Conservation (phyloP, 1,284 basidiomycete genomes). For the Malassezia obtusa region DNA sequence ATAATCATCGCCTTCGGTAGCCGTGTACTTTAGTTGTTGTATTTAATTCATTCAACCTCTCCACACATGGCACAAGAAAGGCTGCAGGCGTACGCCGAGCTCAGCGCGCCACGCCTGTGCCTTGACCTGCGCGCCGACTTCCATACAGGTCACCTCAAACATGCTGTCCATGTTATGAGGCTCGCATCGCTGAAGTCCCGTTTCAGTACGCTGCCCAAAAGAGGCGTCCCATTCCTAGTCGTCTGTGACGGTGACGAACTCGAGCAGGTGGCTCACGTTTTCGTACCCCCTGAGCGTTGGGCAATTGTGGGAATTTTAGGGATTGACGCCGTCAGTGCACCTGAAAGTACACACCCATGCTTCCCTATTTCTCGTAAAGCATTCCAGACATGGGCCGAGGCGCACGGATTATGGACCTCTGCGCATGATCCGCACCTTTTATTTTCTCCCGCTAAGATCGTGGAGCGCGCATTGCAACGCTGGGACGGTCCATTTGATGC, state of each 20-base stretch:
- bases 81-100: neutral
- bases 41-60: too few relatives aligned
- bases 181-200: constrained; percentile 3
- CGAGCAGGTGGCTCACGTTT: neutral
- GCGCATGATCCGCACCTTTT: constrained; percentile 1
- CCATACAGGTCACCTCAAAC: constrained; percentile 1
- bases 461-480: neutral
- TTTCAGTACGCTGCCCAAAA: constrained; percentile 15
- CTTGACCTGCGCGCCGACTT: constrained; percentile 13
- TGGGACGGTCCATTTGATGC: neutral
- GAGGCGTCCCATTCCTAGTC: constrained; percentile 8
- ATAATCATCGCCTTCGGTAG: constrained; percentile 1
- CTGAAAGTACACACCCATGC: neutral
- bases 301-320: constrained; percentile 2
- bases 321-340: neutral
- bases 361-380: neutral
- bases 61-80: neutral
- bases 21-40: constrained; percentile 2
- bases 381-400: neutral
- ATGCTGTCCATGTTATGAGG: constrained; percentile 7
- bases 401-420: neutral
- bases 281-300: constrained; percentile 15
- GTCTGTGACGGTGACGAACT: constrained; percentile 3
- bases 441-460: constrained; percentile 9
- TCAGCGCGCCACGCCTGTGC: constrained; percentile 1